Evolutionary conservation across 2,329 filamentous ascomycete species (phyloP), one percentile per base, ranked within the genome.

Genomic region (Lachnellula hyalina): DNA sequence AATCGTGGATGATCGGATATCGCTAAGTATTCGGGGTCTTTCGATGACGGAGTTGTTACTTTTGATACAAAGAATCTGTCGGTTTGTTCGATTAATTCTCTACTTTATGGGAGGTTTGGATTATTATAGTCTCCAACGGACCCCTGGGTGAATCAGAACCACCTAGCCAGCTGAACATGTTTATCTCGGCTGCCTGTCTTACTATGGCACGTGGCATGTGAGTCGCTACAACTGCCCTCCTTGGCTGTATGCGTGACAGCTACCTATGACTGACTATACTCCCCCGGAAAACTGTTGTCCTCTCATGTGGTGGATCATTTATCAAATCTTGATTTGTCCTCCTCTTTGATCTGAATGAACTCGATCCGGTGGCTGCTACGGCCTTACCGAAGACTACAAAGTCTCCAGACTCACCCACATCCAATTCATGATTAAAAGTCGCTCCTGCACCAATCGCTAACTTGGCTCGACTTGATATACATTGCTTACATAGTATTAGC

Each of bases 381-480:
- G 52, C 21, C 19, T 21, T 58, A 14, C 59, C 61, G 51, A 68
- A 66, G 21, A 68, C 53, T n/a, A 68, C 61, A 34, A 69, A 64
- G 25, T 65, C 59, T 41, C 65, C 66, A 49, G 62, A 52, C 48
- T 59, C 59, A 47, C 65, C 65, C 23, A 56, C 57, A 48, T 51
- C 46, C 5, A 59, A 52, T 9, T 32, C 9, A 32, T 32, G 11
- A 4, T 32, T 17, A 11, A 52, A 54, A 21, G 49, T 42, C 15
- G 49, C 42, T n/a, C 47, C 47, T 11, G 67, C 53, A 3, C 67
- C 66, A 36, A 68, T 68, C n/a, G 66, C 65, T 15, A 53, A 17
- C 44, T 63, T 67, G 3, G 67, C 67, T 56, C 67, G 56, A 40
- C 50, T 61, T 28, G 66, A 66, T 38, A 68, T 56, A 47, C 66